Conservation (phyloP, 192 early-diverging fungal genomes). For the Cetraspora pellucida region DNA sequence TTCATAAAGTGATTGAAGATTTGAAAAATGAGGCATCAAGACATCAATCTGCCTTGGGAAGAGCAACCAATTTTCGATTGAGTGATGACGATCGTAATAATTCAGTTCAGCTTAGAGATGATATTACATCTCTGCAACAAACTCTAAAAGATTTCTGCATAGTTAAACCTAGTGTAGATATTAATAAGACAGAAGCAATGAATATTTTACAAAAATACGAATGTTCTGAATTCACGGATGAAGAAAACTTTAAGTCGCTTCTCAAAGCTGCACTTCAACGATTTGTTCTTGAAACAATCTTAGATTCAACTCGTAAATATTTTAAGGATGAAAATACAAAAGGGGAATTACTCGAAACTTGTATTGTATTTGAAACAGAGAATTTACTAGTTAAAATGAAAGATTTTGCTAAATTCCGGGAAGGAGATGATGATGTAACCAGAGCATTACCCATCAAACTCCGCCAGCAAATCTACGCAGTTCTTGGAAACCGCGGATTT, state of each 20-base stretch:
- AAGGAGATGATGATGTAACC: background rate
- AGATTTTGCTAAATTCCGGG: background rate
- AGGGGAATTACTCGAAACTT: background rate
- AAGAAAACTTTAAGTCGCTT: background rate
- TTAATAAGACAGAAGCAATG: background rate
- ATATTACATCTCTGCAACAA: background rate
- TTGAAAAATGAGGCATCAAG: background rate
- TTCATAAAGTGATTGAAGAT: background rate
- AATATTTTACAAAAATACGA: background rate
- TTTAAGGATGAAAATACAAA: background rate
- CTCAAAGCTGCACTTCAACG: background rate
- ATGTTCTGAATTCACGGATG: background rate
- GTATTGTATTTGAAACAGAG: background rate
- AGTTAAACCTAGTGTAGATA: background rate
- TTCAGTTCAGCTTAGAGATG: background rate
- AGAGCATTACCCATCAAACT: background rate
- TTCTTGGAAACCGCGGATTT: conserved; percentile 30
- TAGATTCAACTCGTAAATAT: background rate
- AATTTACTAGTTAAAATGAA: background rate
- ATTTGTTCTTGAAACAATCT: background rate
- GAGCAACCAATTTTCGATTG: background rate
- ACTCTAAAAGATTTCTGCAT: background rate
- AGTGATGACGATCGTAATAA: conserved; percentile 3
- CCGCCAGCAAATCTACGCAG: conserved; percentile 16
- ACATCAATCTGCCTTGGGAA: conserved; percentile 16